Percentiles rank a stretch among this genome's conserved stretches.
phyloP scores from a whole-genome alignment of 2,329 filamentous ascomycete species.

The Ilyonectria robusta region DNA sequence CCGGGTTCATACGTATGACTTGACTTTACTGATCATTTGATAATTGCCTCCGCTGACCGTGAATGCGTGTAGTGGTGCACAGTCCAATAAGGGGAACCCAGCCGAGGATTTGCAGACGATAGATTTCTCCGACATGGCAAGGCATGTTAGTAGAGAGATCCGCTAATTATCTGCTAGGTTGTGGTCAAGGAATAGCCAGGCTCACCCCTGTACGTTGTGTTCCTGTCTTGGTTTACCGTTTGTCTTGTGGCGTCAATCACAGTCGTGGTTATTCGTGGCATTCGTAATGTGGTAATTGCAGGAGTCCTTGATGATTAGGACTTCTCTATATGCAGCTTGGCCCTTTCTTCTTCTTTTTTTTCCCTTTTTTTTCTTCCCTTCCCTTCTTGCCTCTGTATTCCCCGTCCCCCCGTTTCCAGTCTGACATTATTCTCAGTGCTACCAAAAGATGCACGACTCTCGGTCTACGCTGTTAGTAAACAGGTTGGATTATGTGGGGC shows the following conservation, averaged over 20 bases:
- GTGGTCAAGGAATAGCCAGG: not conserved
- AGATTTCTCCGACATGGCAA: not conserved
- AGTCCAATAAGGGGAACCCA: too few species aligned
- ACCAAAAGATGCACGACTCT: not conserved
- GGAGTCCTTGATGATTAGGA: not conserved
- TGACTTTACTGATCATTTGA: not conserved
- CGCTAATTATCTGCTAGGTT: too few species aligned
- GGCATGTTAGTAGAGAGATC: not conserved
- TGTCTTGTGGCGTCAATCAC: conserved; percentile 4
- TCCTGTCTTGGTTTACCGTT: not conserved
- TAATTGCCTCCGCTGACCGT: not conserved
- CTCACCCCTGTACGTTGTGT: not conserved
- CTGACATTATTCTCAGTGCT: not conserved
- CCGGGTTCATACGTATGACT: conserved; percentile 10
- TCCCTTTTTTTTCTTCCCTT: not conserved
- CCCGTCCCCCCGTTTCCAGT: not conserved
- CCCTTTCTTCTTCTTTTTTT: not conserved
- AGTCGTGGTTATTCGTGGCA: conserved; percentile 5
- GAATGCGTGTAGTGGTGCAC: too few species aligned
- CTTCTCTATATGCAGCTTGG: not conserved
- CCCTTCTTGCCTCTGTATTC: not conserved
- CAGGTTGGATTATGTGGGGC: not conserved
- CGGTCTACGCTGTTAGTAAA: not conserved
- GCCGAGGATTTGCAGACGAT: not conserved
- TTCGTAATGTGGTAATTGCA: not conserved